Conservation (phyloP, 2,329 filamentous ascomycete species). For the Clarireedia paspali region DNA sequence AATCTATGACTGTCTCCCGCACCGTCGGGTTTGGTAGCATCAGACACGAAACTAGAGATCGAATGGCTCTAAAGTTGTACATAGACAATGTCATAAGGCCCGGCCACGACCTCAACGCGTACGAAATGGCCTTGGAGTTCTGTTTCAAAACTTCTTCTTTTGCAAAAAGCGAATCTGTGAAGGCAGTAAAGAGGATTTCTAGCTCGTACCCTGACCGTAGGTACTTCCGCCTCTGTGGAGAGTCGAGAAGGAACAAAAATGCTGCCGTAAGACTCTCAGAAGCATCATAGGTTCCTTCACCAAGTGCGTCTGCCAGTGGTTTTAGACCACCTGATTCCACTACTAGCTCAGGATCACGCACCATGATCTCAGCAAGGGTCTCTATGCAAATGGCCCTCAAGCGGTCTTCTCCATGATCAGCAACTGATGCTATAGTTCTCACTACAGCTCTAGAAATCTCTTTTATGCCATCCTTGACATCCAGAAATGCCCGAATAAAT, state of each 20-base stretch:
- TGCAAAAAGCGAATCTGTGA: conserved; percentile 72
- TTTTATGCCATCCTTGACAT: conserved; percentile 84
- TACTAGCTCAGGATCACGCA: conserved; percentile 75
- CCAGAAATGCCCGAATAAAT: conserved; percentile 88
- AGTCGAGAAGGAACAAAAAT: conserved; percentile 86
- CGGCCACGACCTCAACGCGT: conserved; percentile 87
- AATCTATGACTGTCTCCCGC: conserved; percentile 74
- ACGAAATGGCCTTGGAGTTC: conserved; percentile 87
- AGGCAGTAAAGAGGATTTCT: conserved; percentile 82
- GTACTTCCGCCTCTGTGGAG: conserved; percentile 70
- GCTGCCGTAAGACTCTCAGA: conserved; percentile 81
- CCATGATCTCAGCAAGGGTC: conserved; percentile 84
- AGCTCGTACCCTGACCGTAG: conserved; percentile 85
- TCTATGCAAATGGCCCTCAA: conserved; percentile 86
- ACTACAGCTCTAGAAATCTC: conserved; percentile 85
- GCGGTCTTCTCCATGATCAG: conserved; percentile 63
- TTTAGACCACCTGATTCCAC: conserved; percentile 78
- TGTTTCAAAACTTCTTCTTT: conserved; percentile 63
- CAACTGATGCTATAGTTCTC: conserved; percentile 82
- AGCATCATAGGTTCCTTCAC: conserved; percentile 85
- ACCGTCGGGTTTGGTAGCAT: conserved; percentile 48
- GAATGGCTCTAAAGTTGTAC: conserved; percentile 78
- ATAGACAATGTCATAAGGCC: conserved; percentile 83
- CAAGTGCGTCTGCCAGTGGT: conserved; percentile 82
- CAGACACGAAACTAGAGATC: conserved; percentile 64